Percentiles rank a stretch among this genome's conserved stretches.
Conservation (phyloP, 2,329 filamentous ascomycete genomes). For the Pochonia chlamydosporia region DNA sequence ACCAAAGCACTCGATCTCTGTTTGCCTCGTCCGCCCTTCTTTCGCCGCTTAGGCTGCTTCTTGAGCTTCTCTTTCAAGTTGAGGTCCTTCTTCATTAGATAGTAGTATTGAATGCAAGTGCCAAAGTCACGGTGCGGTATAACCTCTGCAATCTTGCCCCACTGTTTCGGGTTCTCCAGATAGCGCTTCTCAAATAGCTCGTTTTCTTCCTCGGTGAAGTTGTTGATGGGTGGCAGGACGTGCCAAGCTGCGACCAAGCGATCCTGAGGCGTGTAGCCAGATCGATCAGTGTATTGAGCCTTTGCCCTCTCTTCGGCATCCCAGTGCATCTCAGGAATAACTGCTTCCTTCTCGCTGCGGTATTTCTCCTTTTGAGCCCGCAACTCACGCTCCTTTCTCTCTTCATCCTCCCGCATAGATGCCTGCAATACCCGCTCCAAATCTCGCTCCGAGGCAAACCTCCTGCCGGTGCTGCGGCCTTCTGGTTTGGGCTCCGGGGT, state of each 20-base stretch:
- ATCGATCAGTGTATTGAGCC: slow-evolving; percentile 57
- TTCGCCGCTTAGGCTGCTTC: slow-evolving; percentile 54
- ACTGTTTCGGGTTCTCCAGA: slow-evolving; percentile 73
- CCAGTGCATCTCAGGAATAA: slow-evolving; percentile 65
- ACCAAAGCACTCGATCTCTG: slow-evolving; percentile 59
- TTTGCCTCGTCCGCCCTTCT: slow-evolving; percentile 51
- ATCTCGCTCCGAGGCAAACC: slow-evolving; percentile 67
- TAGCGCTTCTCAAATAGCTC: slow-evolving; percentile 69
- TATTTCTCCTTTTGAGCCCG: slow-evolving; percentile 62
- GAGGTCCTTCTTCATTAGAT: slow-evolving; percentile 68
- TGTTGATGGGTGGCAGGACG: slow-evolving; percentile 65
- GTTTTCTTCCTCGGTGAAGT: slow-evolving; percentile 68
- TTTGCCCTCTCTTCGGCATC: slow-evolving; percentile 53
- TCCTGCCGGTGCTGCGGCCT: slow-evolving; percentile 44
- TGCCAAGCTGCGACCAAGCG: slow-evolving; percentile 65
- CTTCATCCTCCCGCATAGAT: slow-evolving; percentile 65
- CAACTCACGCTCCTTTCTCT: slow-evolving; percentile 61
- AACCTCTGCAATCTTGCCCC: slow-evolving; percentile 68
- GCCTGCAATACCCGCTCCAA: slow-evolving; percentile 66
- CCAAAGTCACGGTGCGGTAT: slow-evolving; percentile 66
- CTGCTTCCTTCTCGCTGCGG: slow-evolving; percentile 71
- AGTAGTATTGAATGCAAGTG: slow-evolving; percentile 81
- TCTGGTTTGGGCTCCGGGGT: slow-evolving; percentile 53
- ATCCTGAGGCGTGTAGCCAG: slow-evolving; percentile 58
- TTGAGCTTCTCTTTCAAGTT: slow-evolving; percentile 73